Conservation (phyloP, 2,329 filamentous ascomycete genomes). For the Aspergillus amoenus region DNA sequence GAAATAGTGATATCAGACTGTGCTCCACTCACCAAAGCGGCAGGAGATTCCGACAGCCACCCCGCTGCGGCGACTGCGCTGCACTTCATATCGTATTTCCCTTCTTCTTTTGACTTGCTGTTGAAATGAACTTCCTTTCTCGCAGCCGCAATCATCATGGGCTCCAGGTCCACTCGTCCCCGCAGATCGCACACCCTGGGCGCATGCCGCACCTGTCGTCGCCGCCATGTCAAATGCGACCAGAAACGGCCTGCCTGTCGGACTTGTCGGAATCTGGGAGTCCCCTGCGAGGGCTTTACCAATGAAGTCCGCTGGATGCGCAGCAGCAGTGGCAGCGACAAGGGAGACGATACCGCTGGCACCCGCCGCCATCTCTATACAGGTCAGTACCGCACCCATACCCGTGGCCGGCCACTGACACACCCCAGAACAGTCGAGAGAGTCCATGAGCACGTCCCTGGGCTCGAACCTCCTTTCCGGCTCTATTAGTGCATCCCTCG, state of each 20-base stretch:
- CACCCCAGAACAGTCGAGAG: constrained; percentile 26
- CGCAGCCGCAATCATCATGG: no score
- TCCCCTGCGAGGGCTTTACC: constrained; percentile 32
- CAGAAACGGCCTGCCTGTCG: constrained; percentile 33
- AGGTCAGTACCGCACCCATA: constrained; percentile 17
- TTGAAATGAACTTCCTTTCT: background rate
- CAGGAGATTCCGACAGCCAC: background rate
- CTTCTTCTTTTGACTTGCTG: background rate
- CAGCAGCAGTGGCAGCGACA: constrained; percentile 10
- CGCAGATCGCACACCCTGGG: constrained; percentile 34
- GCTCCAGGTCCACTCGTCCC: background rate
- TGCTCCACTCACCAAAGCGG: background rate
- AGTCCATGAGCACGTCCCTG: constrained; percentile 33
- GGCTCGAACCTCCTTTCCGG: constrained; percentile 26
- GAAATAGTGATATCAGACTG: no score
- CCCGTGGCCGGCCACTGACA: background rate
- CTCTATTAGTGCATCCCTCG: constrained; percentile 33
- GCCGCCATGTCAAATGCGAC: constrained; percentile 39
- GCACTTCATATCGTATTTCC: background rate
- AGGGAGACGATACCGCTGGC: constrained; percentile 16
- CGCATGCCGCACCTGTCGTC: constrained; percentile 36
- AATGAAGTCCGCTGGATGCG: constrained; percentile 33
- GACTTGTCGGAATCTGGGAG: constrained; percentile 28
- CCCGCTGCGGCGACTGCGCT: no score
- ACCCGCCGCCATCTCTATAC: constrained; percentile 33